These are phyloP conservation scores for Exophiala xenobiotica DNA, from an alignment of 2,329 filamentous ascomycete genomes.

Conservation along the genomic window DNA sequence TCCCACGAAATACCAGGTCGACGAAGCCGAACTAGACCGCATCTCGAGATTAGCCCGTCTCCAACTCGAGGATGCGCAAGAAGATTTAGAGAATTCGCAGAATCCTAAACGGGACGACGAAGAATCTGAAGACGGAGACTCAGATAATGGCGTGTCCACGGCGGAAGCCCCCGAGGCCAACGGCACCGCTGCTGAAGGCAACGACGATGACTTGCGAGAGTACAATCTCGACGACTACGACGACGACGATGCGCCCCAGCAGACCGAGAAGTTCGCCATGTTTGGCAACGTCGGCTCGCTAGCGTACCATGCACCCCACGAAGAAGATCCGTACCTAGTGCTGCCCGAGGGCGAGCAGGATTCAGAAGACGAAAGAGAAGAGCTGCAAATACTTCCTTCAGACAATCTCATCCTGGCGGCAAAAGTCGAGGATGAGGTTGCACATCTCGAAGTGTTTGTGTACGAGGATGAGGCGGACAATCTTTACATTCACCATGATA, in stretches of 20 bases:
- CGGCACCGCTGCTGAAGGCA: constrained; percentile 45
- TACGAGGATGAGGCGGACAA: constrained; percentile 96
- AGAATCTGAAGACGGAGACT: constrained; percentile 28
- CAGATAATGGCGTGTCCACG: constrained; percentile 23
- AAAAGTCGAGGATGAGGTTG: constrained; percentile 94
- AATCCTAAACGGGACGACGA: constrained; percentile 40
- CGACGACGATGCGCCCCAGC: constrained; percentile 71
- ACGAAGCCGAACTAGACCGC: constrained; percentile 72
- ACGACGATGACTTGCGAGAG: constrained; percentile 89
- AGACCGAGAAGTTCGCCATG: constrained; percentile 74
- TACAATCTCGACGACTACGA: constrained; percentile 97
- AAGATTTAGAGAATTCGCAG: constrained; percentile 60
- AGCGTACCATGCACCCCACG: constrained; percentile 89
- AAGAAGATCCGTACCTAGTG: constrained; percentile 95
- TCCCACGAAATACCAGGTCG: constrained; percentile 70
- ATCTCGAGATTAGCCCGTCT: constrained; percentile 73
- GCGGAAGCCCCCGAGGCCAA: constrained; percentile 1
- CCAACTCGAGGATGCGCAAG: constrained; percentile 87
- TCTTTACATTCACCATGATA: constrained; percentile 98
- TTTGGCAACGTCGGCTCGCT: constrained; percentile 94
- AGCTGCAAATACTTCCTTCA: constrained; percentile 86
- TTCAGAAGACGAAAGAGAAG: constrained; percentile 83
- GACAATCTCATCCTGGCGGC: constrained; percentile 91
- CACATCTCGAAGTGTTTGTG: constrained; percentile 93
- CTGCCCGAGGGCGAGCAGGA: constrained; percentile 65